Evolutionary conservation across 2,329 filamentous ascomycete genomes (phyloP).

Genomic region (Trichoderma simmonsii): DNA sequence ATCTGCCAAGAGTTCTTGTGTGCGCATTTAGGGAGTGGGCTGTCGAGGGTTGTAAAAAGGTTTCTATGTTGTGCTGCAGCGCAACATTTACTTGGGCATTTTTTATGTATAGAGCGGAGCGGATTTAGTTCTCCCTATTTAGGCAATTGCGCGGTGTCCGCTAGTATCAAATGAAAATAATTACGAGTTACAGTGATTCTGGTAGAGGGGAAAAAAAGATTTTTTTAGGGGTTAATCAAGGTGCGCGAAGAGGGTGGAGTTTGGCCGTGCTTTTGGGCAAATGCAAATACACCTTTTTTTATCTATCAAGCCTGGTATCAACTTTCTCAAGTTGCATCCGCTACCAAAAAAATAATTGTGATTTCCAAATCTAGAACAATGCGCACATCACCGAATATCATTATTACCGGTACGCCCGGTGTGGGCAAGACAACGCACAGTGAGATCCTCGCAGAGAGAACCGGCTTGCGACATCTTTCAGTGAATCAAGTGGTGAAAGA

Average conservation of each 20-base stretch:
- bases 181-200: not conserved
- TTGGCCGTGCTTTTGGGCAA: not conserved
- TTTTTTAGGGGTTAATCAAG: not conserved
- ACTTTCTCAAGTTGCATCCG: not conserved
- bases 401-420: slow-evolving; percentile 92
- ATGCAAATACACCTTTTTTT: not conserved
- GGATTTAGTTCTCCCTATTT: slow-evolving; percentile 24
- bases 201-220: not conserved
- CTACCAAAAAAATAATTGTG: not conserved
- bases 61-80: slow-evolving; percentile 9
- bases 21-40: slow-evolving; percentile 5
- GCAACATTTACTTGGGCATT: slow-evolving; percentile 15
- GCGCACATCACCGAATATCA: slow-evolving; percentile 73
- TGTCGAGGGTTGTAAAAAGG: slow-evolving; percentile 3
- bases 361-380: slow-evolving; percentile 27
- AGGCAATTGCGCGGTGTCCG: slow-evolving; percentile 15
- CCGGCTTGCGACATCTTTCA: slow-evolving; percentile 76
- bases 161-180: slow-evolving; percentile 15
- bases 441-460: slow-evolving; percentile 72
- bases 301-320: not conserved
- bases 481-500: slow-evolving; percentile 93
- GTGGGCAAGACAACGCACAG: slow-evolving; percentile 95
- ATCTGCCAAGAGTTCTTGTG: not conserved
- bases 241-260: slow-evolving; percentile 5
- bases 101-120: slow-evolving; percentile 18